Base-by-base conservation (phyloP, 495 filamentous ascomycete genomes). In the Penicillium argentinense region DNA sequence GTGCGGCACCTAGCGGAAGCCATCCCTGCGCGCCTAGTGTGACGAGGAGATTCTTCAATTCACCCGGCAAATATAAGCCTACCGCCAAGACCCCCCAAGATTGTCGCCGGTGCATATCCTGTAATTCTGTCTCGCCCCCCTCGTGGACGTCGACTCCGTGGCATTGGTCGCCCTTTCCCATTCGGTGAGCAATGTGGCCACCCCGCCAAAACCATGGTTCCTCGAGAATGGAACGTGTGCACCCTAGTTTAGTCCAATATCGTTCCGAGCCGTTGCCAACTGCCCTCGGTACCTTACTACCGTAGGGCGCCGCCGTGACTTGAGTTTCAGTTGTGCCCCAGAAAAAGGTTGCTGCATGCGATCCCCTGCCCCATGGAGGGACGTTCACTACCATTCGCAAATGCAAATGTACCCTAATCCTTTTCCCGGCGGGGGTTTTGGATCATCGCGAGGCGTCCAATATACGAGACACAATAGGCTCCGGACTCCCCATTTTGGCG, bases 31-130 rank as follows among this genome's bases (percentile, higher is more conserved):
- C 17, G 16, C 33, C 18, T 18, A 36, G 19, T 39, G 37, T 25
- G 37, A 39, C 33, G 7, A 9, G 33, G 8, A 36, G 9, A 33
- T 37, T 36, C 33, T 21, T 12, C 37, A 16, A 33, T 21, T 21
- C 14, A n/a, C 44, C 23, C 37, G 39, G 47, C 44, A 45, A 22
- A 59, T 62, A 56, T 59, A 62, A 62, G 59, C 59, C 55, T 59
- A 36, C 44, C 42, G 59, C 59, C 55, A 62, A 62, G 58, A 37
- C 9, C 9, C 18, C 29, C 47, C 40, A 57, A 54, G 47, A 40
- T 41, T 28, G 24, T 45, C 39, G 21, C 33, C 44, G 39, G 47
- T 51, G 47, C 37, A 47, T 49, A 52, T 55, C 19, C 26, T 57
- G 44, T 44, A 23, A 51, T 50, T 51, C 46, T 42, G 14, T 42